These are phyloP conservation scores for Pseudogymnoascus sp. DNA, from an alignment of 2,329 filamentous ascomycete genomes.

Conservation along the genomic window DNA sequence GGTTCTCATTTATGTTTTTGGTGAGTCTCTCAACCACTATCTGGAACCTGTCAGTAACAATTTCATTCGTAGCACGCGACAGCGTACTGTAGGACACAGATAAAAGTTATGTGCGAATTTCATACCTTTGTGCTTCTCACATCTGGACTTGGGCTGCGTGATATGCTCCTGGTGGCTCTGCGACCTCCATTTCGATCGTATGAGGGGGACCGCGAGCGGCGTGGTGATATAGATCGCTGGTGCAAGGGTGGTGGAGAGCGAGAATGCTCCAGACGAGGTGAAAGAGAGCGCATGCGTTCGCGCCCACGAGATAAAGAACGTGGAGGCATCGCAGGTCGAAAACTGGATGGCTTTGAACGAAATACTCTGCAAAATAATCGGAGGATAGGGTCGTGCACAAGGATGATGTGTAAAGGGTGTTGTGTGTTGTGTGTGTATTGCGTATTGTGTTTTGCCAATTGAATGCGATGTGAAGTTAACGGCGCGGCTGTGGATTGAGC, in stretches of 20 bases:
- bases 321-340: slow-evolving; percentile 5
- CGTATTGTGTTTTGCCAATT: not conserved
- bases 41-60: slow-evolving; percentile 38
- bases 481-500: not conserved
- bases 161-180: slow-evolving; percentile 23
- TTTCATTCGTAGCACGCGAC: slow-evolving; percentile 8
- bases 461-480: not conserved
- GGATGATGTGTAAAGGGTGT: not conserved
- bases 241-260: slow-evolving; percentile 15
- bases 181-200: slow-evolving; percentile 24
- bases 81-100: slow-evolving; percentile 11
- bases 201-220: slow-evolving; percentile 22
- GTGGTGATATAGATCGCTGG: slow-evolving; percentile 30
- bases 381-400: not conserved
- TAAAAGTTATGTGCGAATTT: not conserved
- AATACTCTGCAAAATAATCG: not conserved
- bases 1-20: slow-evolving; percentile 84
- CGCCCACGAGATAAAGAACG: slow-evolving; percentile 13
- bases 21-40: slow-evolving; percentile 94
- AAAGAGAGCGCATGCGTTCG: slow-evolving; percentile 6
- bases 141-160: slow-evolving; percentile 29
- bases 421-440: not conserved
- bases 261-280: slow-evolving; percentile 9
- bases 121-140: slow-evolving; percentile 46
- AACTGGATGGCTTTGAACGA: not conserved